Evolutionary conservation across 371 early-diverging fungal genomes (phyloP).

Genomic region (Dentiscutata heterogama): DNA sequence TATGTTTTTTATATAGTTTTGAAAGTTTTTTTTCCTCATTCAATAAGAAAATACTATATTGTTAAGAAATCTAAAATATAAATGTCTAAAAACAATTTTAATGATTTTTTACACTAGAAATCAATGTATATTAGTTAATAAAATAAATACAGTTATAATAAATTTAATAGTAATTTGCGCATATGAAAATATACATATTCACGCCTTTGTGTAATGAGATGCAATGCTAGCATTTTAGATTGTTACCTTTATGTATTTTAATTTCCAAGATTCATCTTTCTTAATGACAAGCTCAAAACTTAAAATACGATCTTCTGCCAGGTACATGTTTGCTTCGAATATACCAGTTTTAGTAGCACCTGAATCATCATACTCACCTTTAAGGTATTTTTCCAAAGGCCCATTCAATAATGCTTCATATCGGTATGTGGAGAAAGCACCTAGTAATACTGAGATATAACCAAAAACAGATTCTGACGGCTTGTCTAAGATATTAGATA

Average conservation of each 20-base stretch:
- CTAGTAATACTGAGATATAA: slow-evolving; percentile 96
- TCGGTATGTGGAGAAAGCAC: slow-evolving; percentile 97
- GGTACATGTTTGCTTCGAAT: slow-evolving; percentile 78
- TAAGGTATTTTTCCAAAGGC: slow-evolving; percentile 91
- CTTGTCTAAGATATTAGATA: slow-evolving; percentile 97
- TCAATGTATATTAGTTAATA: no score
- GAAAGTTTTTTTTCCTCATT: no score
- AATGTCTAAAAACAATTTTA: no score
- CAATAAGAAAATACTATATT: no score
- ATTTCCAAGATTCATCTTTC: slow-evolving; percentile 73
- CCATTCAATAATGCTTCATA: slow-evolving; percentile 89
- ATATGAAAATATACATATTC: no score
- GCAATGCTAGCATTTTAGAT: no score
- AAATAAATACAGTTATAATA: no score
- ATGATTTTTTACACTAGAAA: no score
- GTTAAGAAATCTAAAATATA: no score
- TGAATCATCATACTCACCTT: slow-evolving; percentile 88
- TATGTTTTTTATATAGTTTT: no score
- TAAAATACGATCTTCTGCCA: slow-evolving; percentile 90
- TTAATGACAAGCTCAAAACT: slow-evolving; percentile 92
- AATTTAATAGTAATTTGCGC: no score
- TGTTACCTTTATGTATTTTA: slow-evolving; percentile 75
- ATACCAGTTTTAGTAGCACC: slow-evolving; percentile 68
- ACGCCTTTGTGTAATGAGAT: no score
- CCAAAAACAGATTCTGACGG: slow-evolving; percentile 96